Conservation (phyloP, 805 yeast genomes). For the Kodamaea restingae region DNA sequence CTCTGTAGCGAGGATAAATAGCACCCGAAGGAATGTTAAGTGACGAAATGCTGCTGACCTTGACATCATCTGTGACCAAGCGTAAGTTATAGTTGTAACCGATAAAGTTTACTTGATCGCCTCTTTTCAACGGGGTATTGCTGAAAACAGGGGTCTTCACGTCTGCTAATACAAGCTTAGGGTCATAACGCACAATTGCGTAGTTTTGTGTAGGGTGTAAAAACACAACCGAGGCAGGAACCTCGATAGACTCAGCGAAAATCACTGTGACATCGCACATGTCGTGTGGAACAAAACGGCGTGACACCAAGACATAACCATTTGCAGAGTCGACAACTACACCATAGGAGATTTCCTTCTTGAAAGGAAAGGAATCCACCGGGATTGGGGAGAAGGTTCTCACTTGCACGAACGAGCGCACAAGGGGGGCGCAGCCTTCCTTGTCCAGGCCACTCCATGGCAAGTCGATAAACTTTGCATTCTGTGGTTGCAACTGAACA, state of each 20-base stretch:
- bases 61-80: constrained; percentile 68
- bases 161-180: constrained; percentile 65
- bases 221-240: constrained; percentile 77
- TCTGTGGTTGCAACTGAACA: constrained; percentile 46
- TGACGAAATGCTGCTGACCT: constrained; percentile 72
- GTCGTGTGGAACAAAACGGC: constrained; percentile 80
- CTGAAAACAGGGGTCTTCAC: constrained; percentile 65
- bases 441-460: constrained; percentile 48
- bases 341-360: constrained; percentile 65
- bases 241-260: constrained; percentile 78
- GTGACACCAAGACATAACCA: constrained; percentile 77
- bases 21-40: constrained; percentile 67
- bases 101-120: constrained; percentile 71
- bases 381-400: constrained; percentile 61
- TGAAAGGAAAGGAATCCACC: constrained; percentile 69
- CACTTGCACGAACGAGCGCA: constrained; percentile 70
- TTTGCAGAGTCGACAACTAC: constrained; percentile 74
- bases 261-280: constrained; percentile 69
- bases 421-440: constrained; percentile 50
- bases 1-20: constrained; percentile 76
- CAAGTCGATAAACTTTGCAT: constrained; percentile 67
- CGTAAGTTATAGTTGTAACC: constrained; percentile 74
- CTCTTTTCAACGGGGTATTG: constrained; percentile 56
- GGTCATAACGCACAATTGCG: constrained; percentile 80
- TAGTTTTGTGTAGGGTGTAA: constrained; percentile 86